Evolutionary conservation across 306 rosid genomes (phyloP).

Genomic region (cucumber (Cucumis sativus)): DNA sequence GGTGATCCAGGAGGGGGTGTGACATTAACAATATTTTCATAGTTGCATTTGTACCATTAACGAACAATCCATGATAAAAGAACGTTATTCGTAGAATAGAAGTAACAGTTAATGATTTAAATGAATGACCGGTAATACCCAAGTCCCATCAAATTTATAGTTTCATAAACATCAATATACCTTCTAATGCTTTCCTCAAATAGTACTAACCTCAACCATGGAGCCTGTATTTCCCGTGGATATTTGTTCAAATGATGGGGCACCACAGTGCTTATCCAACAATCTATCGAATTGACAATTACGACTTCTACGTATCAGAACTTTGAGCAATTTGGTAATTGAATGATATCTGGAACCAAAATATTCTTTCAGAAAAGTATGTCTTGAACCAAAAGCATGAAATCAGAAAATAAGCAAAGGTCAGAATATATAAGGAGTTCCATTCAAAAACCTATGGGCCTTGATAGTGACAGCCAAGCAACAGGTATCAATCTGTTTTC

Average conservation of each 20-base stretch:
- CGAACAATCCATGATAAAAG: background rate
- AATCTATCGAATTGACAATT: slow-evolving; percentile 40
- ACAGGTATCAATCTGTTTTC: background rate
- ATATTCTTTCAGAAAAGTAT: slow-evolving; percentile 9
- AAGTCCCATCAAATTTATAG: background rate
- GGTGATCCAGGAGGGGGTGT: too few species aligned
- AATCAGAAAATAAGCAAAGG: slow-evolving; percentile 4
- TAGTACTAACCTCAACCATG: slow-evolving; percentile 31
- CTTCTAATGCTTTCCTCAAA: background rate
- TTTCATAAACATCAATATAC: slow-evolving; percentile 8
- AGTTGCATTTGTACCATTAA: background rate
- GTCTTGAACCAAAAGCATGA: slow-evolving; percentile 33
- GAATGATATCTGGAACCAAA: slow-evolving; percentile 45
- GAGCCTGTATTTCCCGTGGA: slow-evolving; percentile 16
- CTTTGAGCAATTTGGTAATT: slow-evolving; percentile 43
- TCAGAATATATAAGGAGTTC: background rate
- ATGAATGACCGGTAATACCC: background rate
- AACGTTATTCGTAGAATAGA: background rate
- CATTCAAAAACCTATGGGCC: background rate
- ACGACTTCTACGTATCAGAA: slow-evolving; percentile 41
- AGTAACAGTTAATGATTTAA: background rate
- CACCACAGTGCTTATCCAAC: slow-evolving; percentile 63
- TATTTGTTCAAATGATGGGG: slow-evolving; percentile 21
- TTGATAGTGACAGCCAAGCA: background rate
- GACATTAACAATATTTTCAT: background rate